These are phyloP conservation scores for Macadamia integrifolia DNA, from an alignment of 164 flowering plant species.

Conservation along the genomic window DNA sequence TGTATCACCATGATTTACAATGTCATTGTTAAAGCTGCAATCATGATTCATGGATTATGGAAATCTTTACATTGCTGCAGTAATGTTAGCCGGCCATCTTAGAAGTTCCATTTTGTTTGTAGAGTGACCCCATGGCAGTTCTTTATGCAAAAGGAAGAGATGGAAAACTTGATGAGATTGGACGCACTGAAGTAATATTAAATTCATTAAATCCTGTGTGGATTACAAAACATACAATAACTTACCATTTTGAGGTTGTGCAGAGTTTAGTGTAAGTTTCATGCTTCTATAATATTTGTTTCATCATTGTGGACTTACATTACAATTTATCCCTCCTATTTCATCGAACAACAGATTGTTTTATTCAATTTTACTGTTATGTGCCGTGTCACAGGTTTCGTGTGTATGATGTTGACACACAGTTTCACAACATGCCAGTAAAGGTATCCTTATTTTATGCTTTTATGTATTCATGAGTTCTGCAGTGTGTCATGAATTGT, in stretches of 20 bases:
- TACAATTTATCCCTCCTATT: neutral
- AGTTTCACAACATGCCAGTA: constrained; percentile 61
- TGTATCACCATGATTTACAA: neutral
- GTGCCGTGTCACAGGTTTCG: constrained; percentile 53
- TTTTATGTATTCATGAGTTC: neutral
- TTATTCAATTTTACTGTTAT: constrained; percentile 8
- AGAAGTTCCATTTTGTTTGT: constrained; percentile 19
- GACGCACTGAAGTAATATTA: constrained; percentile 74
- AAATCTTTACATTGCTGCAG: neutral
- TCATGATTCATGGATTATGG: neutral
- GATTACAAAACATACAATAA: constrained; percentile 49
- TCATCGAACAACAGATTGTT: neutral
- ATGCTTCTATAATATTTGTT: constrained; percentile 4
- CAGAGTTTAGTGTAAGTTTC: constrained; percentile 75
- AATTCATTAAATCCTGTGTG: constrained; percentile 71
- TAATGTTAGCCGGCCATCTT: neutral
- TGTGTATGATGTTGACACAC: constrained; percentile 77
- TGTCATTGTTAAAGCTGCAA: too few relatives aligned
- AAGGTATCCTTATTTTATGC: constrained; percentile 47
- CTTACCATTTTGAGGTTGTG: constrained; percentile 68
- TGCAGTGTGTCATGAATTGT: neutral
- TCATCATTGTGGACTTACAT: neutral
- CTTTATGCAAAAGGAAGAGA: constrained; percentile 58
- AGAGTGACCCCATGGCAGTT: constrained; percentile 86
- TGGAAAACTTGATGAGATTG: constrained; percentile 67